phyloP scores from a whole-genome alignment of 257 asterid species.

The Primulina eburnea region DNA sequence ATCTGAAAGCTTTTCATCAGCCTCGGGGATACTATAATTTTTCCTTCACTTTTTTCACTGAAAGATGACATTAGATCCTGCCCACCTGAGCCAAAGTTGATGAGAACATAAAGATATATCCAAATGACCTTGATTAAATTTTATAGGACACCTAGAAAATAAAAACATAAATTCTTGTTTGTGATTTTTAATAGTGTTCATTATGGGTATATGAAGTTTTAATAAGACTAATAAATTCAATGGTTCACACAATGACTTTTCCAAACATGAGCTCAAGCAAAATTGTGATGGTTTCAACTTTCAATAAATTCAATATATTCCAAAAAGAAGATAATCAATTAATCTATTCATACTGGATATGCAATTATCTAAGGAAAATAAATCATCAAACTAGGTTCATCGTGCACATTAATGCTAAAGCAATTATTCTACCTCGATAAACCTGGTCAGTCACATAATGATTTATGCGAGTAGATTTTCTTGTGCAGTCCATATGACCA shows the following conservation, averaged over 20 bases:
- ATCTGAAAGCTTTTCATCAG: conserved; percentile 40
- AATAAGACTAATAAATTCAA: conserved; percentile 8
- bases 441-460: conserved; percentile 26
- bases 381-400: no score
- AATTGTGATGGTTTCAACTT: background rate
- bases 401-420: conserved; percentile 7
- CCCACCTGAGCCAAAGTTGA: conserved; percentile 45
- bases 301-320: conserved; percentile 15
- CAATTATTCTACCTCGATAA: conserved; percentile 52
- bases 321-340: conserved; percentile 10
- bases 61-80: conserved; percentile 51
- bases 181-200: no score
- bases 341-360: conserved; percentile 18
- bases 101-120: background rate
- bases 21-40: conserved; percentile 43
- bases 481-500: no score
- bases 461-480: no score
- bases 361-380: background rate
- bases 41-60: conserved; percentile 57
- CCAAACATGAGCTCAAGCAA: conserved; percentile 1
- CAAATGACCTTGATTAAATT: conserved; percentile 2
- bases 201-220: background rate
- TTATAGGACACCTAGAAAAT: conserved; percentile 9
- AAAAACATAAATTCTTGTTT: no score
- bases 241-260: background rate